phyloP scores from a whole-genome alignment of 768 basidiomycete species.

The Collybia sordida region DNA sequence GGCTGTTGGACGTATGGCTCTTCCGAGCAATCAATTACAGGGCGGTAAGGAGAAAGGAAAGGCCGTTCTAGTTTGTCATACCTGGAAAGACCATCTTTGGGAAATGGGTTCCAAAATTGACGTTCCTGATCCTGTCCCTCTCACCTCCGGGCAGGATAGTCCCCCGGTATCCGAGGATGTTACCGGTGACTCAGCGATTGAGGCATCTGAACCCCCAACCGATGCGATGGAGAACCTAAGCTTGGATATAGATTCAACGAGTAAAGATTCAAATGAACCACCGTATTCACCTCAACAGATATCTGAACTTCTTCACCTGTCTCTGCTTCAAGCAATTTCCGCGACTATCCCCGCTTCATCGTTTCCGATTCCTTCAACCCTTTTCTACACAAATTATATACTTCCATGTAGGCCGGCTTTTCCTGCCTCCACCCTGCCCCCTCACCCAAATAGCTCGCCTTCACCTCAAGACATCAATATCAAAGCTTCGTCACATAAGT shows the following conservation, averaged over 20 bases:
- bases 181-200: conserved; percentile 9
- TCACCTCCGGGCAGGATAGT: conserved; percentile 7
- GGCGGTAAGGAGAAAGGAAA: conserved; percentile 64
- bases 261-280: neutral
- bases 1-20: conserved; percentile 74
- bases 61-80: conserved; percentile 70
- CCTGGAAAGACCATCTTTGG: conserved; percentile 79
- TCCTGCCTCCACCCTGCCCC: conserved; percentile 37
- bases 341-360: conserved; percentile 44
- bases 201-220: conserved; percentile 2
- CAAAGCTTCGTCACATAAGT: conserved; percentile 79
- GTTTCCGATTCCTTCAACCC: conserved; percentile 77
- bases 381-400: conserved; percentile 74
- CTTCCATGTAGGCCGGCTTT: conserved; percentile 81
- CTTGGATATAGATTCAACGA: neutral
- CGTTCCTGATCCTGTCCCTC: conserved; percentile 43
- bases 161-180: conserved; percentile 16
- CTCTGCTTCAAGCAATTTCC: conserved; percentile 67
- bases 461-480: conserved; percentile 58
- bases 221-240: conserved; percentile 11
- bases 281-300: conserved; percentile 46
- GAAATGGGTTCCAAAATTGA: conserved; percentile 66
- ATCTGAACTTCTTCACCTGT: conserved; percentile 52
- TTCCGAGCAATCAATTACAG: conserved; percentile 47
- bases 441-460: conserved; percentile 25